Conservation (phyloP, 306 rosid genomes). For the Quercus berberidifolia region DNA sequence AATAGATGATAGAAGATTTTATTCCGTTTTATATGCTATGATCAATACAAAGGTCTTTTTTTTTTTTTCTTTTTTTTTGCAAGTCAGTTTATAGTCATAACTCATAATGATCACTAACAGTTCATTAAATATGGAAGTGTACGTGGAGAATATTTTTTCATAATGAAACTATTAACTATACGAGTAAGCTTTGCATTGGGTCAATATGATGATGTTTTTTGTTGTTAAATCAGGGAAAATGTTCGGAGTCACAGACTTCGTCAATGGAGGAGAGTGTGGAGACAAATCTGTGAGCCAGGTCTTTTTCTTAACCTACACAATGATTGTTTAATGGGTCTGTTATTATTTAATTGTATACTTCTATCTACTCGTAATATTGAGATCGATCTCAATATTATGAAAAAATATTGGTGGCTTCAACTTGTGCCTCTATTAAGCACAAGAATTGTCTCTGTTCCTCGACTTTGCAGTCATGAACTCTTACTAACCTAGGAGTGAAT, state of each 20-base stretch:
- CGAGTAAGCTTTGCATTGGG: not conserved
- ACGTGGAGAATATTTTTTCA: not conserved
- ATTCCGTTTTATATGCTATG: no score
- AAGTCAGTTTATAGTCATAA: no score
- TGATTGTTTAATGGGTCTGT: no score
- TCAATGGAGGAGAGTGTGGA: slow-evolving; percentile 39
- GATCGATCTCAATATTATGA: no score
- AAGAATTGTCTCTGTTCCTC: no score
- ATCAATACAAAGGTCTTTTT: no score
- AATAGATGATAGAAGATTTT: no score
- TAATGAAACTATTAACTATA: not conserved
- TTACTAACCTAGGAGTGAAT: not conserved
- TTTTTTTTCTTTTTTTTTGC: no score
- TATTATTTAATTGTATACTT: not conserved
- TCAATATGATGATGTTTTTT: not conserved
- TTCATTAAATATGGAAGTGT: no score
- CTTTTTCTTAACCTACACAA: not conserved
- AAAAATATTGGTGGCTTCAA: not conserved
- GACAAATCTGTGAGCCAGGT: slow-evolving; percentile 78
- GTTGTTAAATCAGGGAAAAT: slow-evolving; percentile 53
- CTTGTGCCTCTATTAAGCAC: not conserved
- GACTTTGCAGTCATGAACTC: no score
- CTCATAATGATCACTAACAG: no score
- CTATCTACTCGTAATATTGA: not conserved
- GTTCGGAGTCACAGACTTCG: slow-evolving; percentile 73